Percentiles rank a stretch among this genome's conserved stretches.
Conservation (phyloP, 805 yeast genomes). For the Citeromyces matritensis region DNA sequence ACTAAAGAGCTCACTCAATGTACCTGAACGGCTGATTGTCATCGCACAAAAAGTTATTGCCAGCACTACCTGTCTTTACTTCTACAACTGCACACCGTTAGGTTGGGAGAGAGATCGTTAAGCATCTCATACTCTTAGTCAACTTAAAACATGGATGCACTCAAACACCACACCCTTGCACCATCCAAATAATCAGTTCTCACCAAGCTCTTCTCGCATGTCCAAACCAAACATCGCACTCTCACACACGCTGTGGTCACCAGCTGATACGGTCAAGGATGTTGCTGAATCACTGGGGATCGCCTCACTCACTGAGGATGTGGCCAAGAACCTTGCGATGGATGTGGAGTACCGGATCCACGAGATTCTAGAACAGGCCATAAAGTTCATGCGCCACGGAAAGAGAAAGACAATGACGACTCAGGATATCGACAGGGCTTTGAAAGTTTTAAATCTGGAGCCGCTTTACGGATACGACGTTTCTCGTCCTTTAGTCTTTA, state of each 20-base stretch:
- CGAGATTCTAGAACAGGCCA: constrained; percentile 90
- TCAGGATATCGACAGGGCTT: constrained; percentile 66
- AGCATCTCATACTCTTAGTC: too few species aligned
- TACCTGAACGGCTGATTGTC: too few species aligned
- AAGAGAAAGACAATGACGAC: constrained; percentile 74
- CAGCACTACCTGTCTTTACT: too few species aligned
- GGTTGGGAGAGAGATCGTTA: too few species aligned
- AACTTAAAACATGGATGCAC: neutral
- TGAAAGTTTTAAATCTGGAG: constrained; percentile 79
- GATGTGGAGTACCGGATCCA: constrained; percentile 97
- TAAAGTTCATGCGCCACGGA: constrained; percentile 89
- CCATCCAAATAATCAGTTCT: neutral
- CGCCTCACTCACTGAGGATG: constrained; percentile 69
- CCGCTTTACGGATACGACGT: constrained; percentile 85
- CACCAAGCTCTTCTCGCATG: neutral
- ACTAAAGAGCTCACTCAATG: too few species aligned
- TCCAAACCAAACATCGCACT: constrained; percentile 28
- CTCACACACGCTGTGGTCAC: constrained; percentile 94
- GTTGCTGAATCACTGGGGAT: constrained; percentile 89
- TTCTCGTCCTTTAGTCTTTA: constrained; percentile 55
- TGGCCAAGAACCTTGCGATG: constrained; percentile 91
- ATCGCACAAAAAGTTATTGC: too few species aligned
- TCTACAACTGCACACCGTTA: too few species aligned
- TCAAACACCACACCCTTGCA: neutral
- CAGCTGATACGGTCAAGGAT: constrained; percentile 91